phyloP scores from a whole-genome alignment of 345 rosid species.

The Lumnitzera littorea region DNA sequence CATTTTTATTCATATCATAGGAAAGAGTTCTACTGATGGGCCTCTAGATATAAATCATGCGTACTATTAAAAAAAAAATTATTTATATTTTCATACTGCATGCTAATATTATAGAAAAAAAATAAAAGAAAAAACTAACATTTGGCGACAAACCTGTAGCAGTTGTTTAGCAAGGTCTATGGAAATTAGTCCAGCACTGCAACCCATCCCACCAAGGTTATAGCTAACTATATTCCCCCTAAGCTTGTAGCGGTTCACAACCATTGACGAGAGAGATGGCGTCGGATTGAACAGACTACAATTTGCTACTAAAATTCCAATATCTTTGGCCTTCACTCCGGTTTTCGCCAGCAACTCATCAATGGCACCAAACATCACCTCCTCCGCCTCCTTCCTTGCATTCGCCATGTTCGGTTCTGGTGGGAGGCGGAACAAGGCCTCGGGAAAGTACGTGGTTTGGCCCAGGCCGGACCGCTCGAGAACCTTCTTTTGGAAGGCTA shows the following conservation, averaged over 20 bases:
- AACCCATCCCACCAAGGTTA: slow-evolving; percentile 37
- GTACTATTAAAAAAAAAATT: too few relatives aligned
- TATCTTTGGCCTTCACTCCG: slow-evolving; percentile 26
- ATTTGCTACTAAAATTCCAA: slow-evolving; percentile 33
- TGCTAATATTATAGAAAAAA: too few relatives aligned
- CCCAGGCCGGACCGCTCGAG: slow-evolving; percentile 33
- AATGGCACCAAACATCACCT: slow-evolving; percentile 25
- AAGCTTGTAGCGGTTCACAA: slow-evolving; percentile 32
- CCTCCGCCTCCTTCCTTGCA: slow-evolving; percentile 31
- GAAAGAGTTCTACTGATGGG: too few relatives aligned
- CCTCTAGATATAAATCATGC: too few relatives aligned
- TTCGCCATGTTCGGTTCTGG: slow-evolving; percentile 16
- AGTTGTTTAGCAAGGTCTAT: slow-evolving; percentile 54
- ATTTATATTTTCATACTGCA: too few relatives aligned
- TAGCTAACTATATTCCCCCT: slow-evolving; percentile 27
- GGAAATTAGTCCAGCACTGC: slow-evolving; percentile 42
- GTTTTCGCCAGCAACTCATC: slow-evolving; percentile 28
- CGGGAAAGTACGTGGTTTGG: slow-evolving; percentile 17
- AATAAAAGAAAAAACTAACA: neutral
- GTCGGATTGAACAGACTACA: slow-evolving; percentile 30
- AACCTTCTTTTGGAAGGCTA: slow-evolving; percentile 25
- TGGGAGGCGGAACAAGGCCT: slow-evolving; percentile 11
- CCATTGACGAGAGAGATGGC: slow-evolving; percentile 33
- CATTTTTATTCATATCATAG: too few relatives aligned
- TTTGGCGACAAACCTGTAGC: slow-evolving; percentile 30